Evolutionary conservation across 2,329 filamentous ascomycete genomes (phyloP).

Genomic region (Aureobasidium melanogenum): DNA sequence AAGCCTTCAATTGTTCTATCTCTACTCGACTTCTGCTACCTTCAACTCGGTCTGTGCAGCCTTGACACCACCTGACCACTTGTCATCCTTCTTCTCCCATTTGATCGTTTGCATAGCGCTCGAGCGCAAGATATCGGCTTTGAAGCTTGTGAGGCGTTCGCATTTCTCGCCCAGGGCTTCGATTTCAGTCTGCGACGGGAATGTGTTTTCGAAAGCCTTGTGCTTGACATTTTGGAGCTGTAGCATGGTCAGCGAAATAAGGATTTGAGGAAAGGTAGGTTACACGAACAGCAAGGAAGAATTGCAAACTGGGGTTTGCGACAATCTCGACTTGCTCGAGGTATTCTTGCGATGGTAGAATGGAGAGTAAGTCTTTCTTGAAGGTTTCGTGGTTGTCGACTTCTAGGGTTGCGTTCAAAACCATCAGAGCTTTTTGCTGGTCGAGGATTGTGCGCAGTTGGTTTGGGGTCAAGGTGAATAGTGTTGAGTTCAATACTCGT

Average conservation of each 20-base stretch:
- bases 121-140: constrained; percentile 29
- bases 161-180: constrained; percentile 25
- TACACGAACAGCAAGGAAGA: constrained; percentile 29
- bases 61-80: constrained; percentile 24
- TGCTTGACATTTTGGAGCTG: constrained; percentile 20
- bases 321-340: constrained; percentile 34
- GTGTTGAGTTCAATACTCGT: constrained; percentile 31
- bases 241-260: background rate
- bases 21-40: background rate
- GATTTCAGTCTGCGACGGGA: constrained; percentile 28
- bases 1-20: background rate
- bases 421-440: constrained; percentile 30
- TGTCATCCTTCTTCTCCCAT: constrained; percentile 25
- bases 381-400: constrained; percentile 27
- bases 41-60: constrained; percentile 4
- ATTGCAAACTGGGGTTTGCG: constrained; percentile 28
- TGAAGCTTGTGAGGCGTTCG: constrained; percentile 28
- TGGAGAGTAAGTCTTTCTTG: constrained; percentile 27
- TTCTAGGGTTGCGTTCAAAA: constrained; percentile 30
- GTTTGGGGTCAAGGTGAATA: constrained; percentile 31
- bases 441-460: constrained; percentile 28
- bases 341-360: constrained; percentile 23
- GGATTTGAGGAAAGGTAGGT: background rate
- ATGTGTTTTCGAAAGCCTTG: constrained; percentile 24
- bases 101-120: constrained; percentile 26